phyloP scores from a whole-genome alignment of 805 yeast species.

The Candida arabinofermentans region DNA sequence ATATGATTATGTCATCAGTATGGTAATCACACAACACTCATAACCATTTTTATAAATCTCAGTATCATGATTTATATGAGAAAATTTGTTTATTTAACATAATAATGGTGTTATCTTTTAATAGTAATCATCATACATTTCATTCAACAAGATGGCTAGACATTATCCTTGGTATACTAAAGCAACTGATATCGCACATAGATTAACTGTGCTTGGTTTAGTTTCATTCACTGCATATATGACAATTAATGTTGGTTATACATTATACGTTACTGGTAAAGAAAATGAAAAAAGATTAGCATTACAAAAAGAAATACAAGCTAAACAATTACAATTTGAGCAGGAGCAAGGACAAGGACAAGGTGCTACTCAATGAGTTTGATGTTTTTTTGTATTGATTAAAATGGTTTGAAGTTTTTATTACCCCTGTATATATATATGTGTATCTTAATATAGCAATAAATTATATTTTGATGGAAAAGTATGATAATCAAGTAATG shows the following conservation, averaged over 20 bases:
- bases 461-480: neutral
- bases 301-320: conserved; percentile 26
- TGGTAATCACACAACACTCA: too few relatives aligned
- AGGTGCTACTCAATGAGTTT: neutral
- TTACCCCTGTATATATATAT: neutral
- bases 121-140: too few relatives aligned
- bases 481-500: neutral
- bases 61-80: too few relatives aligned
- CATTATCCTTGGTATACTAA: conserved; percentile 73
- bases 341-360: conserved; percentile 13
- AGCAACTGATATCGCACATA: conserved; percentile 67
- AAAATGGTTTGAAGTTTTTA: too few relatives aligned
- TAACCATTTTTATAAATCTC: too few relatives aligned
- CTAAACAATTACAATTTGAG: conserved; percentile 22
- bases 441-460: neutral
- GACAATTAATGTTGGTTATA: conserved; percentile 48
- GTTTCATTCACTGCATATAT: conserved; percentile 51
- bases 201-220: conserved; percentile 63
- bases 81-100: too few relatives aligned
- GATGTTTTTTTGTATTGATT: neutral
- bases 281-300: conserved; percentile 43
- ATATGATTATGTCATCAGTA: too few relatives aligned
- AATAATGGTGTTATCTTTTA: too few relatives aligned
- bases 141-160: conserved; percentile 40
- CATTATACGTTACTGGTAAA: conserved; percentile 49